These are phyloP conservation scores for Salvia splendens DNA, from an alignment of 257 asterid genomes.

Conservation along the genomic window DNA sequence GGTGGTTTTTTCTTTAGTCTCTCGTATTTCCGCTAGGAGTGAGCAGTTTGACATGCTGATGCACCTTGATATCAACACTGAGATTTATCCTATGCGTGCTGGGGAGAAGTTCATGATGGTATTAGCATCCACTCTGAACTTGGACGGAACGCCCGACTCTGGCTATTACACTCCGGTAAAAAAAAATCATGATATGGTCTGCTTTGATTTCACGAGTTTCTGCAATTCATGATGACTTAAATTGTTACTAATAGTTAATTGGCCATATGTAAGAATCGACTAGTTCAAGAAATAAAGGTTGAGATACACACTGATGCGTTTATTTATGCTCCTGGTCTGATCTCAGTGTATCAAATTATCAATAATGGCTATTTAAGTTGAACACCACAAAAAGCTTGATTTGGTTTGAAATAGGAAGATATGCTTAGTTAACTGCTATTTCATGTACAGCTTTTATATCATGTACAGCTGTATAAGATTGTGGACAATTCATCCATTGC, in stretches of 20 bases:
- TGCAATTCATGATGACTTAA: neutral
- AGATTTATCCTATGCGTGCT: slow-evolving; percentile 67
- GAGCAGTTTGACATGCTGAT: slow-evolving; percentile 83
- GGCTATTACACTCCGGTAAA: slow-evolving; percentile 38
- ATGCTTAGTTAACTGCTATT: too few species aligned
- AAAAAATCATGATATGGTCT: neutral
- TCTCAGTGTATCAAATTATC: neutral
- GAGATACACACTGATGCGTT: neutral
- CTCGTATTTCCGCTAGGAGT: slow-evolving; percentile 76
- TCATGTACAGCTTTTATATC: too few species aligned
- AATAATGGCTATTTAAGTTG: neutral
- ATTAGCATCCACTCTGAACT: slow-evolving; percentile 80
- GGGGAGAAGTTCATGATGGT: slow-evolving; percentile 92
- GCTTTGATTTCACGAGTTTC: slow-evolving; percentile 16
- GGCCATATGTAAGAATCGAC: neutral
- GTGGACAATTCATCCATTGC: neutral
- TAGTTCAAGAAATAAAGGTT: slow-evolving; percentile 1
- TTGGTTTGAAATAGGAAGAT: too few species aligned
- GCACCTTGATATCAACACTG: slow-evolving; percentile 78
- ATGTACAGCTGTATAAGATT: too few species aligned
- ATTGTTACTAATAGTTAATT: neutral
- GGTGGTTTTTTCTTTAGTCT: neutral
- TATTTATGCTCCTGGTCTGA: too few species aligned
- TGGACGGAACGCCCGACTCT: slow-evolving; percentile 93
- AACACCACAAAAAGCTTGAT: neutral